Evolutionary conservation across 345 rosid genomes (phyloP).

Genomic region (Linum trigynum): DNA sequence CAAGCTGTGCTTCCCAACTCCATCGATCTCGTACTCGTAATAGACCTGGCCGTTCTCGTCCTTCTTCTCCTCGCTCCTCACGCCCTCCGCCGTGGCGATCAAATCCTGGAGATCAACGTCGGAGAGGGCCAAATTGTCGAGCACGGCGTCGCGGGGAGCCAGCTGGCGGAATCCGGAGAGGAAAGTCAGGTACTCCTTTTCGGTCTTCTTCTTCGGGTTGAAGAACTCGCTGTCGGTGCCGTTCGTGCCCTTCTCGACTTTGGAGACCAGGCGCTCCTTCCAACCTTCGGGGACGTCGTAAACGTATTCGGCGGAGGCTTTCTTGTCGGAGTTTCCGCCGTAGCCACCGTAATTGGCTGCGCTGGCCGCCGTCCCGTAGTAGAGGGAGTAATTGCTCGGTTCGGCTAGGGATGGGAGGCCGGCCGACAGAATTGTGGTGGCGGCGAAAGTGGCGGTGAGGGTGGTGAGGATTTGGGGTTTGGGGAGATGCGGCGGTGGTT

Average conservation of each 20-base stretch:
- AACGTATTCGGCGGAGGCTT: conserved; percentile 78
- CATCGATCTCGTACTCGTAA: conserved; percentile 75
- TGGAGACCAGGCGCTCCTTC: conserved; percentile 87
- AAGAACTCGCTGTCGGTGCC: conserved; percentile 87
- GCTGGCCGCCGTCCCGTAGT: conserved; percentile 96
- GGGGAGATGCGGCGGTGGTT: conserved; percentile 18
- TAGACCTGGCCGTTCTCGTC: conserved; percentile 65
- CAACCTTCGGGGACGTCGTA: conserved; percentile 89
- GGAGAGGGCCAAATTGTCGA: conserved; percentile 70
- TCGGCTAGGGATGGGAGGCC: conserved; percentile 41
- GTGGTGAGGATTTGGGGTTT: conserved; percentile 14
- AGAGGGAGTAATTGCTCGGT: conserved; percentile 33
- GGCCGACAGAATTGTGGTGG: conserved; percentile 35
- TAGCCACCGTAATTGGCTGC: conserved; percentile 89
- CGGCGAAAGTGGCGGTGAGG: conserved; percentile 33
- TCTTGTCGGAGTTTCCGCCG: conserved; percentile 84
- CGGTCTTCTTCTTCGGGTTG: conserved; percentile 73
- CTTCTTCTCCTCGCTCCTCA: conserved; percentile 52
- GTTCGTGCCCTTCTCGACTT: conserved; percentile 88
- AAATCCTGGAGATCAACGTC: conserved; percentile 80
- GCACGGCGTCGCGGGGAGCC: conserved; percentile 64
- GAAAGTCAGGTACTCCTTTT: conserved; percentile 79
- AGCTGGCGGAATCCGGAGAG: conserved; percentile 68
- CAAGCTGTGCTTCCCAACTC: conserved; percentile 57
- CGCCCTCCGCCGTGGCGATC: conserved; percentile 59